Evolutionary conservation across 176 grass and related monocot species (phyloP).

Genomic region (Musa itinerans): DNA sequence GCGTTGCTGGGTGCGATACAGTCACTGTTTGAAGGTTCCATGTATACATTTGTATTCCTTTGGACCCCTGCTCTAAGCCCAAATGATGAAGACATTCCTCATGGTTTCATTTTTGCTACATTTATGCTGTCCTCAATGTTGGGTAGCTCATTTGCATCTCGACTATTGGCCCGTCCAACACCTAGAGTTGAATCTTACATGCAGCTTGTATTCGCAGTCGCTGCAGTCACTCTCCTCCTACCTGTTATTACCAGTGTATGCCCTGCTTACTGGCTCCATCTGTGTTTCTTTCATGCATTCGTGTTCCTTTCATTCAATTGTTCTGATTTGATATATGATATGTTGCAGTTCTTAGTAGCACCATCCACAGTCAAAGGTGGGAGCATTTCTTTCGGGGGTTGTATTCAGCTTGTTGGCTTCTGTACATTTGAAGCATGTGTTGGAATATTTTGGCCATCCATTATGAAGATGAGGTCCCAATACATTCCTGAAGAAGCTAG

Average conservation of each 20-base stretch:
- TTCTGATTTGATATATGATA: neutral
- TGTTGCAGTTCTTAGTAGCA: constrained; percentile 5
- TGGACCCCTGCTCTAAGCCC: constrained; percentile 21
- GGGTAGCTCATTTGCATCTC: constrained; percentile 18
- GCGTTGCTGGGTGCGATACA: constrained; percentile 19
- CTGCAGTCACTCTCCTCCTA: constrained; percentile 10
- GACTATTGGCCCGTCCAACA: neutral
- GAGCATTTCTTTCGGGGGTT: constrained; percentile 9
- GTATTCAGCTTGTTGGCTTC: constrained; percentile 15
- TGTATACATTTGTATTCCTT: constrained; percentile 23
- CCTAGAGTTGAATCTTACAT: constrained; percentile 15
- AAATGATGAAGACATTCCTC: constrained; percentile 22
- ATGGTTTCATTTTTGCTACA: constrained; percentile 22
- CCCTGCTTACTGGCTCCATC: neutral
- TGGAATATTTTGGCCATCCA: constrained; percentile 23
- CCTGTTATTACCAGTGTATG: constrained; percentile 16
- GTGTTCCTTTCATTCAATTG: neutral
- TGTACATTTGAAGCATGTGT: constrained; percentile 17
- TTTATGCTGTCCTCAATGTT: constrained; percentile 19
- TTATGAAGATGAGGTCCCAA: constrained; percentile 29
- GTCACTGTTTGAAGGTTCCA: constrained; percentile 21
- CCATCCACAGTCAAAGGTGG: constrained; percentile 10
- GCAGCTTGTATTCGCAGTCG: constrained; percentile 14
- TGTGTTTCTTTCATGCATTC: neutral
- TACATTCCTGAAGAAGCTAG: constrained; percentile 24